Percentiles rank a stretch among this genome's conserved stretches.
phyloP scores from a whole-genome alignment of 306 rosid genomes.

The Sicyos edulis region DNA sequence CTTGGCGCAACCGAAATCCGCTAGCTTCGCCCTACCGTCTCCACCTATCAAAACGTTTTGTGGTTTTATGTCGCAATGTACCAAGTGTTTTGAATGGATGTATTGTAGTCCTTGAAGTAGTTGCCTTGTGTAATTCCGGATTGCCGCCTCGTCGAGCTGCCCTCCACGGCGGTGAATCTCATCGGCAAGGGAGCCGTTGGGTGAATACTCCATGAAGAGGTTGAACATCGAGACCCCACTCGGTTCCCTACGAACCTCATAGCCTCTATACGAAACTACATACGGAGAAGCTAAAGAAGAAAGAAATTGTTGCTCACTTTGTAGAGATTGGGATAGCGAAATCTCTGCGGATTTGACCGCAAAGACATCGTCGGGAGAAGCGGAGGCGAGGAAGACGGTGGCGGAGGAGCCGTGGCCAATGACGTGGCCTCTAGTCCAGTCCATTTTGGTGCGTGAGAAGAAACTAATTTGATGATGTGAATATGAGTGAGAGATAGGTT shows the following conservation, averaged over 20 bases:
- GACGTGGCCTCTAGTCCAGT: constrained; percentile 70
- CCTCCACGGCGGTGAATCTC: constrained; percentile 32
- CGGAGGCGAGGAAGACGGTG: constrained; percentile 59
- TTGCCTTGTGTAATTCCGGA: constrained; percentile 38
- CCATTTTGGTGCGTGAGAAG: no score
- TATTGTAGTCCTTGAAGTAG: constrained; percentile 51
- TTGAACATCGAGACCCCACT: constrained; percentile 49
- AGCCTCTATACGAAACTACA: constrained; percentile 53
- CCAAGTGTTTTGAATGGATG: constrained; percentile 56
- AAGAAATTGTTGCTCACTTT: constrained; percentile 49
- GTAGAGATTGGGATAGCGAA: constrained; percentile 37
- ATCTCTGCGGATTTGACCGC: constrained; percentile 73
- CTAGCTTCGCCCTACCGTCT: constrained; percentile 57
- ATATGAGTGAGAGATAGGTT: no score
- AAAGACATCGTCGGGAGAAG: constrained; percentile 20
- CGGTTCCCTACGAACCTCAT: constrained; percentile 52
- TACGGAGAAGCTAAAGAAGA: constrained; percentile 51
- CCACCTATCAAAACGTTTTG: constrained; percentile 56
- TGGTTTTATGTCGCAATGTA: constrained; percentile 89
- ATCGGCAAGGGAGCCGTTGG: constrained; percentile 48
- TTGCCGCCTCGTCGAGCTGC: constrained; percentile 27
- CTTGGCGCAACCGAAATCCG: constrained; percentile 83
- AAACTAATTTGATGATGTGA: no score
- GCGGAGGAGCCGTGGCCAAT: constrained; percentile 82
- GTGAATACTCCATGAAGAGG: constrained; percentile 65